A percentile compares a stretch with the other conserved stretches of the same genome.
Conservation (phyloP, 2,329 filamentous ascomycete species). For the Colletotrichum navitas region DNA sequence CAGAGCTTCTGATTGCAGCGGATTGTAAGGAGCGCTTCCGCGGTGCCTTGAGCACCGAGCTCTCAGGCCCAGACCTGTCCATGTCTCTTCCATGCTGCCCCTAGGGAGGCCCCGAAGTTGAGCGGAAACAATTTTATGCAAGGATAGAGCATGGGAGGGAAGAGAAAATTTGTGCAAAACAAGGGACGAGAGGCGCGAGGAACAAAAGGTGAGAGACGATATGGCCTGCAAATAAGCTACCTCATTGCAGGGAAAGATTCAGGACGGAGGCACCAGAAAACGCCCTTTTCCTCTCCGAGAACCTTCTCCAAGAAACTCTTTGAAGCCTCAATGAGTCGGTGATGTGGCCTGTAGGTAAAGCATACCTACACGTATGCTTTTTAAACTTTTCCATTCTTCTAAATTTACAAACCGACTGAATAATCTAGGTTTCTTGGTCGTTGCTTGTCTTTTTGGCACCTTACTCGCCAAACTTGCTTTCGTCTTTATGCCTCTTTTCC, state of each 20-base stretch:
- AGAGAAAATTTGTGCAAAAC: slow-evolving; percentile 8
- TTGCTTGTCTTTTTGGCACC: slow-evolving; percentile 1
- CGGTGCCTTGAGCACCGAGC: slow-evolving; percentile 37
- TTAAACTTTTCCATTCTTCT: slow-evolving; percentile 6
- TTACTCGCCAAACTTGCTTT: slow-evolving; percentile 23
- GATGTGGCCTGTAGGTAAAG: not conserved
- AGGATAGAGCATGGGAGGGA: slow-evolving; percentile 33
- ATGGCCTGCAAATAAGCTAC: not conserved
- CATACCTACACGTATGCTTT: not conserved
- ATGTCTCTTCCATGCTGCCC: slow-evolving; percentile 21
- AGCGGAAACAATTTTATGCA: slow-evolving; percentile 35
- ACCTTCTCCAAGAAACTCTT: not conserved
- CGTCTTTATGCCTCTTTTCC: slow-evolving; percentile 10
- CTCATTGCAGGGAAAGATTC: not conserved
- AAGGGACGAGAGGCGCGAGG: not conserved
- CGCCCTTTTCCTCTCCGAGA: slow-evolving; percentile 13
- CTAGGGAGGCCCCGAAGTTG: slow-evolving; percentile 25
- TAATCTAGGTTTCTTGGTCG: slow-evolving; percentile 18
- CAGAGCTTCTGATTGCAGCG: slow-evolving; percentile 40
- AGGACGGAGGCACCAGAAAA: slow-evolving; percentile 11
- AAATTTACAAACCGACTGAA: not conserved
- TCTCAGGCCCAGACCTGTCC: slow-evolving; percentile 36
- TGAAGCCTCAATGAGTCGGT: slow-evolving; percentile 7
- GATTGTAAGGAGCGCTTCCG: slow-evolving; percentile 38
- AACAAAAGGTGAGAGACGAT: slow-evolving; percentile 5